phyloP scores from a whole-genome alignment of 2,329 filamentous ascomycete genomes.

The Gnomoniopsis sp. region DNA sequence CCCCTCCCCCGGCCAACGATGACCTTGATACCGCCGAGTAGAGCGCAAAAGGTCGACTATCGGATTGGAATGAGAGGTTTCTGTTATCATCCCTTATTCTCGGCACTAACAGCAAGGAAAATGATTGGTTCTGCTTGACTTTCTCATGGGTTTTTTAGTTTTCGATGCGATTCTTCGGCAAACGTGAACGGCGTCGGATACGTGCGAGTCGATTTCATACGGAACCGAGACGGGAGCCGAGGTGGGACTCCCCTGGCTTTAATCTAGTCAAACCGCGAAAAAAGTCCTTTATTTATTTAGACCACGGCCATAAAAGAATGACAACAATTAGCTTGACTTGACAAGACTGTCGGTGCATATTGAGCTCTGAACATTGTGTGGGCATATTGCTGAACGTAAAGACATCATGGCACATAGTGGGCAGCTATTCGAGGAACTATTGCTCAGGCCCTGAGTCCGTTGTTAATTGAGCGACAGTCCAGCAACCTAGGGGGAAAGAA shows the following conservation, averaged over 20 bases:
- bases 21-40: slow-evolving; percentile 93
- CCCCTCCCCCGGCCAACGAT: slow-evolving; percentile 80
- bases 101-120: slow-evolving; percentile 19
- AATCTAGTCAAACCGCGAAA: background rate
- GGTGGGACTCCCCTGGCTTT: background rate
- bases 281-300: slow-evolving; percentile 14
- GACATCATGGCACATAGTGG: no score
- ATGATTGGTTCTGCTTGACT: slow-evolving; percentile 17
- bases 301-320: slow-evolving; percentile 7
- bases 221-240: slow-evolving; percentile 11
- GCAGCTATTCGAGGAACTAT: no score
- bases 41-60: background rate
- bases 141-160: slow-evolving; percentile 17
- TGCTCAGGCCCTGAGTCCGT: no score
- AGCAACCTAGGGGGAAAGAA: no score
- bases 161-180: slow-evolving; percentile 15
- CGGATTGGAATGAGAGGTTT: slow-evolving; percentile 15
- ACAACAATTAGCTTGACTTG: background rate
- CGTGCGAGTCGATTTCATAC: slow-evolving; percentile 14
- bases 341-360: no score
- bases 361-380: no score
- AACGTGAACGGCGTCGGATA: slow-evolving; percentile 14
- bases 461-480: no score
- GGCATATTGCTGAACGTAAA: no score
- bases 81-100: slow-evolving; percentile 14